phyloP scores from a whole-genome alignment of 2,329 filamentous ascomycete species.

The Cercospora zeina region DNA sequence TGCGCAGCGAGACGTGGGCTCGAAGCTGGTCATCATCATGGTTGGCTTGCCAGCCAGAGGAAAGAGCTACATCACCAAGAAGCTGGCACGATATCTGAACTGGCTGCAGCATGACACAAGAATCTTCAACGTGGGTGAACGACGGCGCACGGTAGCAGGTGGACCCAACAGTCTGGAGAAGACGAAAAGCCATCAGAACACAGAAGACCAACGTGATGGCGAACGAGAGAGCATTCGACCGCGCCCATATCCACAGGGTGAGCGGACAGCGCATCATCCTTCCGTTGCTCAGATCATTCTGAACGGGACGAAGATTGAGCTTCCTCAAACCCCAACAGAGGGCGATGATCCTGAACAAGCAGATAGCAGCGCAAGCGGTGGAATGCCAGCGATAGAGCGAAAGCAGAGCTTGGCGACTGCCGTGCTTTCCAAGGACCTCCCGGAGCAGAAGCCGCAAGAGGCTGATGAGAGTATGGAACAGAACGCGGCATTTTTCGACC shows the following conservation, averaged over 20 bases:
- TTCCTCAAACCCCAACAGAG: slow-evolving; percentile 38
- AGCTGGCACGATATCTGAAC: slow-evolving; percentile 89
- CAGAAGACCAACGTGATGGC: slow-evolving; percentile 4
- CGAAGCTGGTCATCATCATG: slow-evolving; percentile 98
- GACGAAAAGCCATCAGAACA: slow-evolving; percentile 30
- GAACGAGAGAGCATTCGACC: slow-evolving; percentile 26
- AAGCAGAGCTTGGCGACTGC: slow-evolving; percentile 30
- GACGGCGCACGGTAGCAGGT: slow-evolving; percentile 75
- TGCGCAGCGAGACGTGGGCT: slow-evolving; percentile 86
- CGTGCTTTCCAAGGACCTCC: slow-evolving; percentile 25
- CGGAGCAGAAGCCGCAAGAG: slow-evolving; percentile 21
- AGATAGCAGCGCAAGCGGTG: slow-evolving; percentile 27
- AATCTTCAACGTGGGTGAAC: slow-evolving; percentile 97
- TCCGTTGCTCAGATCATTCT: slow-evolving; percentile 59
- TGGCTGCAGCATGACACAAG: slow-evolving; percentile 95
- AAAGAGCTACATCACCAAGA: slow-evolving; percentile 99
- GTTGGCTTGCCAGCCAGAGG: slow-evolving; percentile 91
- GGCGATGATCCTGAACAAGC: slow-evolving; percentile 14
- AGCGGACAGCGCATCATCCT: slow-evolving; percentile 25
- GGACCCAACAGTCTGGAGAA: slow-evolving; percentile 46
- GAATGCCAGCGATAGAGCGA: slow-evolving; percentile 30
- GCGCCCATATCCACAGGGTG: slow-evolving; percentile 15
- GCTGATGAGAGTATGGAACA: slow-evolving; percentile 69
- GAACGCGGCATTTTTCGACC: slow-evolving; percentile 91
- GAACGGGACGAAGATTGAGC: slow-evolving; percentile 52